phyloP scores from a whole-genome alignment of 306 rosid genomes.

The Cyclanthera cordifolia region DNA sequence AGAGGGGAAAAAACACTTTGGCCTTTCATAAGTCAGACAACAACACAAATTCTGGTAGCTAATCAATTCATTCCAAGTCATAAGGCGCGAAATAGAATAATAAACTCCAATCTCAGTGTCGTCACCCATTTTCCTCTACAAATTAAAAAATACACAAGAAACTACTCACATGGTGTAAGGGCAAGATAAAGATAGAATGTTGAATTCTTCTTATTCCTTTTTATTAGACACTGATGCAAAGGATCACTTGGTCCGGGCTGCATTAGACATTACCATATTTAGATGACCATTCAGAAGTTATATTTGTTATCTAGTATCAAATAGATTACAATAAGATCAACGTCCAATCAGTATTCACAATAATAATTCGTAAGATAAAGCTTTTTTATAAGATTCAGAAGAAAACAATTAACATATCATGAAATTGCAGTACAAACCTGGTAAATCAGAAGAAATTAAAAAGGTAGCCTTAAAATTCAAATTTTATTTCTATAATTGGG shows the following conservation, averaged over 20 bases:
- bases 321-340: too few species aligned
- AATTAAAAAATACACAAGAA: slow-evolving; percentile 13
- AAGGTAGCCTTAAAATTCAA: neutral
- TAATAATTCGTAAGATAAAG: neutral
- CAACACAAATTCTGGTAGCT: neutral
- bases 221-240: slow-evolving; percentile 77
- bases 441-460: neutral
- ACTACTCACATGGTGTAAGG: slow-evolving; percentile 68
- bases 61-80: neutral
- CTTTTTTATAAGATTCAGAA: neutral
- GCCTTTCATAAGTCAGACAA: neutral
- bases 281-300: slow-evolving; percentile 14
- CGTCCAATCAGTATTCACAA: neutral
- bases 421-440: neutral
- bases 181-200: slow-evolving; percentile 74
- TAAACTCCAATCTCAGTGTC: neutral
- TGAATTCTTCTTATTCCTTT: slow-evolving; percentile 79
- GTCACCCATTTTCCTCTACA: neutral
- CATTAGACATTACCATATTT: slow-evolving; percentile 28
- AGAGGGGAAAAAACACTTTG: neutral
- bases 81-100: neutral
- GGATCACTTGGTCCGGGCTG: slow-evolving; percentile 83
- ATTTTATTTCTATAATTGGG: neutral
- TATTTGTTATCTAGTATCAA: too few species aligned
- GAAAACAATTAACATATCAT: neutral